phyloP scores from a whole-genome alignment of 805 yeast genomes.

The Saccharomycopsis schoenii region DNA sequence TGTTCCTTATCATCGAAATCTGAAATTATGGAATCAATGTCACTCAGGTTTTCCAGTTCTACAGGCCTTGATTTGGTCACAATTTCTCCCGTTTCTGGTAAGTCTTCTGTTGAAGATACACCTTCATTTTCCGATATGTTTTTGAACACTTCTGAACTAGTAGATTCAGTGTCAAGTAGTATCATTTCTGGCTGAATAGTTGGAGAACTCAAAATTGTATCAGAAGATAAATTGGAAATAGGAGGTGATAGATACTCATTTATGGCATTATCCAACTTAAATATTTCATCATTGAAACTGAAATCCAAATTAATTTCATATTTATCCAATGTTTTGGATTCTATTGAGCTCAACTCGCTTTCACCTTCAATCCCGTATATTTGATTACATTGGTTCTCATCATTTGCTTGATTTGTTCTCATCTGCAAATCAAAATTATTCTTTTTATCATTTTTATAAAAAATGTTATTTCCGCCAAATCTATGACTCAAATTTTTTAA shows the following conservation, averaged over 20 bases:
- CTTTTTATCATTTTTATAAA: background rate
- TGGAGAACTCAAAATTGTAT: background rate
- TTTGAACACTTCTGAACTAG: background rate
- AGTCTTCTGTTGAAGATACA: background rate
- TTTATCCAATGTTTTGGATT: background rate
- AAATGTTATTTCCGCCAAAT: background rate
- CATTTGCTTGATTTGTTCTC: background rate
- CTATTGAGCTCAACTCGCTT: background rate
- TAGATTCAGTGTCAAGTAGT: background rate
- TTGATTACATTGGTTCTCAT: background rate
- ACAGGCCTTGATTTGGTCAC: background rate
- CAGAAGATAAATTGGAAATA: background rate
- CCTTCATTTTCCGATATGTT: too few relatives aligned
- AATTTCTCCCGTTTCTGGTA: background rate
- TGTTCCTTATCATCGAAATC: background rate
- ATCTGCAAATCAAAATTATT: background rate
- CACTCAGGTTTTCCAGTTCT: background rate
- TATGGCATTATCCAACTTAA: background rate
- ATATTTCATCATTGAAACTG: background rate
- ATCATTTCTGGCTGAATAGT: background rate
- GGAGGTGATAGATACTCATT: background rate
- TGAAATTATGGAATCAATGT: background rate
- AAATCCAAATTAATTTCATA: background rate
- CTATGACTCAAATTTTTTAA: background rate
- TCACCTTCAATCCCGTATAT: background rate